Evolutionary conservation across 805 yeast species (phyloP).

Genomic region (Tetrapisispora taiwanensis): DNA sequence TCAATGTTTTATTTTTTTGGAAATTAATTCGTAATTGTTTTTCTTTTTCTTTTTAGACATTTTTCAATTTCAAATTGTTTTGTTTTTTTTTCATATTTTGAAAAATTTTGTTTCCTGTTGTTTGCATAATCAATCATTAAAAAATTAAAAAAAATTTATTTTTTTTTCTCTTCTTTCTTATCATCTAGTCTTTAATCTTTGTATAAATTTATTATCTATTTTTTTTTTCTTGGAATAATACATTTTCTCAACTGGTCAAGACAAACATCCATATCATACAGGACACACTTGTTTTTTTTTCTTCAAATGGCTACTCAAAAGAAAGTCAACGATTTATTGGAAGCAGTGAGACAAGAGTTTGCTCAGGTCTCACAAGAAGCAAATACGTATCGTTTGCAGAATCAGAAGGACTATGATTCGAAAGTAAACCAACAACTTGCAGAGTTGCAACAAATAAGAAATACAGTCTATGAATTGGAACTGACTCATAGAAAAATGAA

Average conservation of each 20-base stretch:
- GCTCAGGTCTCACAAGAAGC: constrained; percentile 80
- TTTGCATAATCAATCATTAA: neutral
- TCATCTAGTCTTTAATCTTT: too few species aligned
- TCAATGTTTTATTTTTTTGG: too few species aligned
- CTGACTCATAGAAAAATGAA: constrained; percentile 89
- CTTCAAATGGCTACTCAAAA: constrained; percentile 12
- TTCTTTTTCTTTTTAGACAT: too few species aligned
- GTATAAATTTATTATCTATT: too few species aligned
- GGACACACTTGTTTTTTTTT: neutral
- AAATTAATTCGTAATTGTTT: too few species aligned
- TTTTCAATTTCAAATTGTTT: too few species aligned
- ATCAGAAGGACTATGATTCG: constrained; percentile 80
- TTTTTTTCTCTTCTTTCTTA: too few species aligned
- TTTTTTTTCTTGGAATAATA: too few species aligned
- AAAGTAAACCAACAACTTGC: constrained; percentile 84
- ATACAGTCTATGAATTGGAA: constrained; percentile 86
- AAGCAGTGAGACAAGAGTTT: constrained; percentile 86
- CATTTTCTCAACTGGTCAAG: too few species aligned
- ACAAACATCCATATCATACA: too few species aligned
- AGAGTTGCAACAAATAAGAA: constrained; percentile 87
- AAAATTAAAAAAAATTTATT: too few species aligned
- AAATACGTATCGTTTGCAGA: constrained; percentile 68
- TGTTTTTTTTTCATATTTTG: too few species aligned
- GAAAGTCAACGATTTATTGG: constrained; percentile 67
- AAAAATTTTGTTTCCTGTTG: neutral